These are phyloP conservation scores for Rutstroemia sp. DNA, from an alignment of 2,329 filamentous ascomycete species.

Conservation along the genomic window DNA sequence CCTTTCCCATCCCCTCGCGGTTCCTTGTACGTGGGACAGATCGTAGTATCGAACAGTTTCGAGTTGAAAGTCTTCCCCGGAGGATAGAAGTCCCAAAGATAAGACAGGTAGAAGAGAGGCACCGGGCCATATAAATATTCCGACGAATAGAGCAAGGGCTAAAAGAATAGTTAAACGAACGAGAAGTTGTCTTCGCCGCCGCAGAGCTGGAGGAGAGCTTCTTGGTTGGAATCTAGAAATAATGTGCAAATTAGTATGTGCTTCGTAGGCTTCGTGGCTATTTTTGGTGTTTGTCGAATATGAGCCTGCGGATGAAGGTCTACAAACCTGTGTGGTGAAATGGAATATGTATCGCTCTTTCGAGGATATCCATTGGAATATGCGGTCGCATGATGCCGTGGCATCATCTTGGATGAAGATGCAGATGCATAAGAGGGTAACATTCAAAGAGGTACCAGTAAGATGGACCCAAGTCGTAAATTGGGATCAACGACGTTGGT, in stretches of 20 bases:
- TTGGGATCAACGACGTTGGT: neutral
- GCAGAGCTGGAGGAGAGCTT: slow-evolving; percentile 60
- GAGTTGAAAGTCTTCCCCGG: slow-evolving; percentile 65
- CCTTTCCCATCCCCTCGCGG: slow-evolving; percentile 87
- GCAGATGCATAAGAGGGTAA: slow-evolving; percentile 47
- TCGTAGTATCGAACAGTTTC: slow-evolving; percentile 98
- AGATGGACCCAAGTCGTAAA: slow-evolving; percentile 5
- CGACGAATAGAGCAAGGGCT: slow-evolving; percentile 55
- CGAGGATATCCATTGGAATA: slow-evolving; percentile 81
- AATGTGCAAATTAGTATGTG: neutral
- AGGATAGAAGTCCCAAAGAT: slow-evolving; percentile 64
- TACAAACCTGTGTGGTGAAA: slow-evolving; percentile 78
- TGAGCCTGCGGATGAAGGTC: neutral
- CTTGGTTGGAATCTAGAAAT: slow-evolving; percentile 74
- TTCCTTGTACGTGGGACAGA: slow-evolving; percentile 82
- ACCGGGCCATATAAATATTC: slow-evolving; percentile 69
- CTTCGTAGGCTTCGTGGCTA: neutral
- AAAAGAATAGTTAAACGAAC: slow-evolving; percentile 56
- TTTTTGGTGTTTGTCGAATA: neutral
- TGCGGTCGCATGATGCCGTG: slow-evolving; percentile 68
- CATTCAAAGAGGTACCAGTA: slow-evolving; percentile 36
- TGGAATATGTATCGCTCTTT: slow-evolving; percentile 67
- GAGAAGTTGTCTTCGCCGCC: slow-evolving; percentile 67
- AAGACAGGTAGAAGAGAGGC: slow-evolving; percentile 52
- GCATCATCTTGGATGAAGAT: slow-evolving; percentile 60